Conservation (phyloP, 108 stramenopile genomes). For the Skeletonema potamos region DNA sequence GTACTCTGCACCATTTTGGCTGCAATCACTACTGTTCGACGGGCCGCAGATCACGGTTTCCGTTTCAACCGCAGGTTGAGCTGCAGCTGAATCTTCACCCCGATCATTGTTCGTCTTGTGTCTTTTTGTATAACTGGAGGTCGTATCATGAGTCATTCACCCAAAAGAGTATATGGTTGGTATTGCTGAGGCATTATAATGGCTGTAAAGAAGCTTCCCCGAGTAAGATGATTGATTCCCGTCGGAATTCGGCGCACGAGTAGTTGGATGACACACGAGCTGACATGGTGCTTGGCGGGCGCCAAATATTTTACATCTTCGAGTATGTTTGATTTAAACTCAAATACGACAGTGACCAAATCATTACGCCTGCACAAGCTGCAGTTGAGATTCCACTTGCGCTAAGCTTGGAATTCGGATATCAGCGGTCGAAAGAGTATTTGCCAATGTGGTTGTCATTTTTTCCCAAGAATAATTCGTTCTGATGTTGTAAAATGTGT, state of each 20-base stretch:
- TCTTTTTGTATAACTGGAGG: neutral
- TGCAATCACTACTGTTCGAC: neutral
- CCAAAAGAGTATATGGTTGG: neutral
- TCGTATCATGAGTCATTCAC: neutral
- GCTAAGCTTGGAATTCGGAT: constrained; percentile 23
- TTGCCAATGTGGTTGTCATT: constrained; percentile 16
- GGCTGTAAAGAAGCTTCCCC: neutral
- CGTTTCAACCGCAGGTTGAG: neutral
- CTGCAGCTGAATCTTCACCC: neutral
- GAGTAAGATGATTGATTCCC: neutral
- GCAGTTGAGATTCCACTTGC: constrained; percentile 15
- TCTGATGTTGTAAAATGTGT: constrained; percentile 17
- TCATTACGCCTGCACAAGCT: neutral
- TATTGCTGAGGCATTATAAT: neutral
- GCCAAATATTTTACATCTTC: neutral
- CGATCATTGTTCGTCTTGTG: neutral
- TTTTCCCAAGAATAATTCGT: constrained; percentile 18
- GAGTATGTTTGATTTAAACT: too few species aligned
- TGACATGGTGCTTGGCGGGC: neutral
- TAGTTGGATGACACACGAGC: neutral
- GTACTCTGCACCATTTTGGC: neutral
- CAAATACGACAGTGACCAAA: neutral
- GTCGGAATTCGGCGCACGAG: neutral
- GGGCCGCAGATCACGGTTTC: neutral
- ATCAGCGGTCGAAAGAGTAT: constrained; percentile 23